Evolutionary conservation across 805 yeast genomes (phyloP), one percentile per base, ranked within the genome.

Genomic region (Ogataea degrootiae): DNA sequence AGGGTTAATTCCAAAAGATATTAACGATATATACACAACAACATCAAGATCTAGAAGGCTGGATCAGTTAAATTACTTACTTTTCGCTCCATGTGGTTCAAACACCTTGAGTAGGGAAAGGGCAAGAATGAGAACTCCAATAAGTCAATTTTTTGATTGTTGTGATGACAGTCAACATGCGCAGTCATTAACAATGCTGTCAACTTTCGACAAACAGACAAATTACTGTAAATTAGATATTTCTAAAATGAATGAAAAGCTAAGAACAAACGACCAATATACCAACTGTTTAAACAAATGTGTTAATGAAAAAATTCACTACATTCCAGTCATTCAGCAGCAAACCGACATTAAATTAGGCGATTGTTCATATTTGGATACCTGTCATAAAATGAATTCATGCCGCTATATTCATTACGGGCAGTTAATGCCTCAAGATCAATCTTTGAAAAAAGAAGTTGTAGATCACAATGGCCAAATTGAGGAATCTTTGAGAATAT

Each of bases 281-380:
- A 45, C 47, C 21, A 22, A 43, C 34, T 54, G 45, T 38, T 22
- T 38, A 6, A 54, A 44, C 19, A 53, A 58, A 45, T 68, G 72
- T 49, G 41, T 68, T 17, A 63, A 56, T 39, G 55, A 54, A 17
- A 73, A 72, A 46, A 73, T 75, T 45, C 85, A 80, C 60, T 78
- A 71, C 54, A 68, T 79, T n/a, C 83, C 83, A 12, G 67, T 77
- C 31, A 65, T 78, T 31, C 79, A 77, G 49, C 47, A 63, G 15
- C 82, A 79, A 47, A 89, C 97, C 0, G 97, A 92, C 57, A 46
- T 68, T 2, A 67, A 74, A 16, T 63, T 88, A 7, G 97, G 97
- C 1, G 97, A 91, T 65, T 91, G 98, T 62, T 90, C 97, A 9
- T 91, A 91, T 61, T 73, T 91, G 49, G 97, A 91, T 61, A 90